Percentiles rank a stretch among this genome's conserved stretches.
phyloP scores from a whole-genome alignment of 495 filamentous ascomycete species.

The Penicillium roqueforti region DNA sequence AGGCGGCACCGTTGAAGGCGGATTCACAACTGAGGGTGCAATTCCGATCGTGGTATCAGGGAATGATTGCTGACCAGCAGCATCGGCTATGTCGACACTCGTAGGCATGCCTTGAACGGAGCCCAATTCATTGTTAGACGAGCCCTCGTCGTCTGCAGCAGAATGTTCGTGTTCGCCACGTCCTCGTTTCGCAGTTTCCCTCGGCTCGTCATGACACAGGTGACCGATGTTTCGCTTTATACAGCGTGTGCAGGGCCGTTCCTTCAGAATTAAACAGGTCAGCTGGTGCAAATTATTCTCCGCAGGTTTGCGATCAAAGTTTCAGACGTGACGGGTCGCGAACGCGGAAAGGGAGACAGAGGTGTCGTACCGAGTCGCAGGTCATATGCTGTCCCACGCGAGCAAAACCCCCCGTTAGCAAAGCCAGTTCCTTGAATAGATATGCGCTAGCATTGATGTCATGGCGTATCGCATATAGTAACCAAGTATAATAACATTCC shows the following conservation, averaged over 20 bases:
- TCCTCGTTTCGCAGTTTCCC: constrained; percentile 71
- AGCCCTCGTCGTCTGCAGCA: constrained; percentile 54
- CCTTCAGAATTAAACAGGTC: constrained; percentile 48
- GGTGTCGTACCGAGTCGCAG: constrained; percentile 89
- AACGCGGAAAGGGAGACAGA: constrained; percentile 32
- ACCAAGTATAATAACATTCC: not conserved
- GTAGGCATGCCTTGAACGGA: constrained; percentile 38
- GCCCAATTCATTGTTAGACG: constrained; percentile 45
- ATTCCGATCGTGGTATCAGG: constrained; percentile 35
- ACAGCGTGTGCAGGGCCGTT: constrained; percentile 94
- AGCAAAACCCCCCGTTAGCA: constrained; percentile 40
- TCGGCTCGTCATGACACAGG: constrained; percentile 95
- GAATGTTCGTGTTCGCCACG: constrained; percentile 65
- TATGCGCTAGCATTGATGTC: not conserved
- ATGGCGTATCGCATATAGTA: constrained; percentile 1
- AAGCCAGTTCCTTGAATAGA: constrained; percentile 8
- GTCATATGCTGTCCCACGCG: constrained; percentile 87
- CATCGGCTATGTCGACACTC: constrained; percentile 40
- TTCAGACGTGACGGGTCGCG: constrained; percentile 25
- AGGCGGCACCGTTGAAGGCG: constrained; percentile 32
- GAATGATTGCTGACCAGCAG: constrained; percentile 41
- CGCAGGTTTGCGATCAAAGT: constrained; percentile 10
- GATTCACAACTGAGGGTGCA: constrained; percentile 30
- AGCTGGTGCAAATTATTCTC: constrained; percentile 21
- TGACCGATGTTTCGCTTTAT: constrained; percentile 99